Base-by-base conservation (phyloP, 177 flowering plant species). In the Vitis hybrid region DNA sequence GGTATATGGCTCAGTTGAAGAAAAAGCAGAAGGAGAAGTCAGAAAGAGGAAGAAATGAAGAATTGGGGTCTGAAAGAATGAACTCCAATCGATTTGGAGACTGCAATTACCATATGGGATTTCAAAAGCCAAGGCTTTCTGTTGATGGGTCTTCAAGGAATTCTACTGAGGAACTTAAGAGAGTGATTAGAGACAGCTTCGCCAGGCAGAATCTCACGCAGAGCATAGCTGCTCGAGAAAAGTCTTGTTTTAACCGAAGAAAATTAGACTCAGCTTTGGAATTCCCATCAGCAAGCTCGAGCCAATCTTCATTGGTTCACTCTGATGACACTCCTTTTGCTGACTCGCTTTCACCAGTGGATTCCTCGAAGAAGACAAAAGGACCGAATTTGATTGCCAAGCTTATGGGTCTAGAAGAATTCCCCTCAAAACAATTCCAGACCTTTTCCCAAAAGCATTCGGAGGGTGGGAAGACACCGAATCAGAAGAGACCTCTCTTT, bases 341-440 rank as follows among this genome's bases (percentile, higher is more conserved):
- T 7, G 82, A 72, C 18, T 78, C 83, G 58, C 2, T 67, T 24
- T 68, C 83, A 61, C 72, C 84, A 32, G 63, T 57, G 48, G 32
- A 79, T 52, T 56, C 74, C 19, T 70, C 71, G 35, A 86, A 68
- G 75, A 80, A 77, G 73, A 72, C 70, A 19, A 88, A 80, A 75
- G 72, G 71, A 0, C 82, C 87, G 11, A 88, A 78, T 77, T 70
- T 91, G 80, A 84, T 93, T n/a, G 97, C 97, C n/a, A 91, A 85
- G 82, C 90, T 91, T 3, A 90, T 93, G 96, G 98, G 97, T 72
- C 74, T 93, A 11, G 97, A 90, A 77, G 90, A 84, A 24, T 15
- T 78, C 40, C 82, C 88, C 6, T 64, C 80, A 61, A 78, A 78
- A 71, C 75, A 76, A 61, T 30, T 60, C 40, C 81, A 71, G 67